Percentiles rank a stretch among this genome's conserved stretches.
phyloP scores from a whole-genome alignment of 192 early-diverging fungal species.

The Umbelopsis sp. region DNA sequence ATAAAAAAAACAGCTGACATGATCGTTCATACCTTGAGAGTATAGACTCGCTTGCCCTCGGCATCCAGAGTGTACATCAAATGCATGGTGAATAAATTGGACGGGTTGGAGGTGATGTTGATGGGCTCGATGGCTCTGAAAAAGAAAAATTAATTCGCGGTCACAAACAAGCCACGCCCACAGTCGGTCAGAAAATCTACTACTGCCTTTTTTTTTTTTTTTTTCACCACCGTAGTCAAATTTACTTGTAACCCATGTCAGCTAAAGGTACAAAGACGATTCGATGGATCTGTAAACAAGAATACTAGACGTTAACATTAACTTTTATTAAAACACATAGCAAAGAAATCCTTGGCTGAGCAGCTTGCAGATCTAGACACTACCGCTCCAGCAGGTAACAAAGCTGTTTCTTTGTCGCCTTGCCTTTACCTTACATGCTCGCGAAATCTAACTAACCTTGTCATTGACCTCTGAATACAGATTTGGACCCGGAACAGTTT shows the following conservation, averaged over 20 bases:
- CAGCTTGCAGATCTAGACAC: constrained; percentile 54
- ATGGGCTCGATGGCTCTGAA: background rate
- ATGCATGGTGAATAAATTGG: constrained; percentile 67
- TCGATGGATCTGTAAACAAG: background rate
- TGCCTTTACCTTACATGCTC: background rate
- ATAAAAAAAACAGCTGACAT: background rate
- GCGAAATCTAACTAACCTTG: background rate
- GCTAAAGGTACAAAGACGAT: background rate
- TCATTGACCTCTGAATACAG: constrained; percentile 33
- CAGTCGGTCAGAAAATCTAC: background rate
- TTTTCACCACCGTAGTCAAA: background rate
- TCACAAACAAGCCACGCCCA: constrained; percentile 12
- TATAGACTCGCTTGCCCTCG: constrained; percentile 91
- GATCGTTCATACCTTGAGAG: constrained; percentile 75
- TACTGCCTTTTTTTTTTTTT: constrained; percentile 11
- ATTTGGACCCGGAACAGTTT: constrained; percentile 73
- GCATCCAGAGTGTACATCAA: constrained; percentile 85
- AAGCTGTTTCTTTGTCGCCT: too few relatives aligned
- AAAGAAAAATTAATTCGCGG: constrained; percentile 13
- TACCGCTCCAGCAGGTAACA: constrained; percentile 55
- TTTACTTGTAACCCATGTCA: background rate
- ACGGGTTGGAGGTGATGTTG: background rate
- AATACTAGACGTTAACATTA: background rate
- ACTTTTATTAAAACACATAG: background rate
- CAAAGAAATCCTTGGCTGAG: constrained; percentile 52